phyloP scores from a whole-genome alignment of 2,329 filamentous ascomycete genomes.

The Aspergillus sp. region DNA sequence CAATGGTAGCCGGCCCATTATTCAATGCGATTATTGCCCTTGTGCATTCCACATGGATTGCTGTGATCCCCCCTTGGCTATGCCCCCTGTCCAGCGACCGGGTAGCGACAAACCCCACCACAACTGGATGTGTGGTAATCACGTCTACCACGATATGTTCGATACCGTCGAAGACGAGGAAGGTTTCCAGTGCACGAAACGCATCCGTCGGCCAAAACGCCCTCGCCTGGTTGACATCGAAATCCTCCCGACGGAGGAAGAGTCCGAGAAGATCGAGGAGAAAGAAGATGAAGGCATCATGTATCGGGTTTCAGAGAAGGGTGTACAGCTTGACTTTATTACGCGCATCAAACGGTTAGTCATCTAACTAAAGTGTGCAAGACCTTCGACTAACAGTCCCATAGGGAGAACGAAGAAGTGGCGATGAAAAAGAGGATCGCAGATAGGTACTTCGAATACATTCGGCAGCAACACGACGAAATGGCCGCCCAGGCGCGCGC shows the following conservation, averaged over 20 bases:
- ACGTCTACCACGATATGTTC: constrained; percentile 71
- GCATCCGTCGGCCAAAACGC: constrained; percentile 32
- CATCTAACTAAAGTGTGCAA: neutral
- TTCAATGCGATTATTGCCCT: constrained; percentile 80
- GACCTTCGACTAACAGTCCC: constrained; percentile 9
- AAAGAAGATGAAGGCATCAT: constrained; percentile 61
- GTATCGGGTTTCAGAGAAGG: constrained; percentile 62
- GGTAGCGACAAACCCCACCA: constrained; percentile 55
- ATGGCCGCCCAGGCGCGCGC: constrained; percentile 22
- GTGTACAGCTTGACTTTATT: constrained; percentile 72
- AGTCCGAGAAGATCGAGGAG: constrained; percentile 56
- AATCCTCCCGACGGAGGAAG: constrained; percentile 55
- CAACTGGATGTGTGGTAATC: constrained; percentile 86
- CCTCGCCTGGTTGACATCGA: constrained; percentile 67
- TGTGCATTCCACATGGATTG: constrained; percentile 92
- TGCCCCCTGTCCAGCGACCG: constrained; percentile 61
- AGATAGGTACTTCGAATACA: constrained; percentile 23
- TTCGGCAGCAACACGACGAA: constrained; percentile 22
- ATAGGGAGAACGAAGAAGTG: constrained; percentile 20
- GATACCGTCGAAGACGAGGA: constrained; percentile 49
- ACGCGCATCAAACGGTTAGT: constrained; percentile 52
- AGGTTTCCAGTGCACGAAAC: constrained; percentile 43
- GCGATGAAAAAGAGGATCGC: constrained; percentile 19
- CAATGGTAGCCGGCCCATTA: constrained; percentile 65
- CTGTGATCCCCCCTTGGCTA: constrained; percentile 76